Base-by-base conservation (phyloP, 495 filamentous ascomycete species). In the Aspergillus diversus region DNA sequence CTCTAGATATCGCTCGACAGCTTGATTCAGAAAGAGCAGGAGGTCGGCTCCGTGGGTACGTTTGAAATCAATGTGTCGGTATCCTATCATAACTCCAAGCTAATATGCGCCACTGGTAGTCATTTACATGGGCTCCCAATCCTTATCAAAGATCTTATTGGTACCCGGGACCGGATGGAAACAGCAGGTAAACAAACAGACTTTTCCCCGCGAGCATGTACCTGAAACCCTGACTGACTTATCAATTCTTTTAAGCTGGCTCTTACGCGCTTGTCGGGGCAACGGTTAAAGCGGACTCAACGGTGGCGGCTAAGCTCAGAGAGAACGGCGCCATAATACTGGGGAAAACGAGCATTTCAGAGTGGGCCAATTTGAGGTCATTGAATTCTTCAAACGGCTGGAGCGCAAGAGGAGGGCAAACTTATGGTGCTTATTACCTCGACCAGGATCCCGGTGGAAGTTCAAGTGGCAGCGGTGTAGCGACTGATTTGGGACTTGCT, bases 111-210 rank as follows among this genome's bases (percentile, higher is more conserved):
- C 21, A 27, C 21, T 33, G 8, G 17, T 33, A 80, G 81, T 11
- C 82, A 83, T 5, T 75, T 90, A 4, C 87, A 91, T 73, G 89
- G 89, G 13, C 81, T 91, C 37, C 88, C 89, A 0, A 83, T 90
- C 48, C 66, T 90, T 12, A 81, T 90, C 70, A 90, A 91, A 73
- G 83, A 88, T 68, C 89, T 86, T 67, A 89, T 89, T 50, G 87
- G 82, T 15, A 89, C 88, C 0, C 64, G 72, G 8, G 88, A 90
- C 69, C 72, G 79, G 59, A 88, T 90, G 87, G 83, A 86, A 61
- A 88, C 84, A 55, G 82, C 83, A 16, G 75, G 74, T 75, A 63
- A 5, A 52, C 32, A n/a, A 13, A 13, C 32, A n/a, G 8, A 13
- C 32, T 70, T 16, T 68, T 65, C 8, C 63, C 64, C 31, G 71